Percentiles rank a stretch among this genome's conserved stretches.
These are phyloP conservation scores for Tinospora cordifolia DNA, from an alignment of 164 flowering plant genomes.

Conservation along the genomic window DNA sequence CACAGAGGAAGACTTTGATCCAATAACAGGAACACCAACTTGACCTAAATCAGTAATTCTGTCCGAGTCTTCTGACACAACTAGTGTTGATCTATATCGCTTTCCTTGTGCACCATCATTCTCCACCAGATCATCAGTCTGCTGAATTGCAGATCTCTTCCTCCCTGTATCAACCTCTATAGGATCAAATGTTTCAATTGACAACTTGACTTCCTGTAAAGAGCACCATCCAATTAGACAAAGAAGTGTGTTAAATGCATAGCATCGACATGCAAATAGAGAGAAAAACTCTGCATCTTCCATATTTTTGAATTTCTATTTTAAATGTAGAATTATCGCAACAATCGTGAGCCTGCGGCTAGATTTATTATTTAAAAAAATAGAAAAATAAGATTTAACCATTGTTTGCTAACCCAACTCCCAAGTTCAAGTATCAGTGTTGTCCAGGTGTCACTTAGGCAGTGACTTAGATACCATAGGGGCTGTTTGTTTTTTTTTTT, in stretches of 20 bases:
- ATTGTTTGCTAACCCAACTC: not conserved
- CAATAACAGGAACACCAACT: constrained; percentile 24
- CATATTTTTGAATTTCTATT: not conserved
- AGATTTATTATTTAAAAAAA: not conserved
- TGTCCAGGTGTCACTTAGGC: no score
- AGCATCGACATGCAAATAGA: not conserved
- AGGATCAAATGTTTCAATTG: constrained; percentile 24
- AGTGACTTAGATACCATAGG: no score
- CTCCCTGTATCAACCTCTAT: constrained; percentile 28
- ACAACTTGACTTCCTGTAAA: constrained; percentile 53
- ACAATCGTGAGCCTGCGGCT: not conserved
- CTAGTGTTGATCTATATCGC: constrained; percentile 41
- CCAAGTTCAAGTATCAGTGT: not conserved
- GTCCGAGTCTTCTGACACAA: constrained; percentile 30
- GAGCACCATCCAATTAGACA: constrained; percentile 4
- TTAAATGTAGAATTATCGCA: not conserved
- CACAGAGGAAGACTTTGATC: constrained; percentile 20
- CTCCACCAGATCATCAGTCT: constrained; percentile 25
- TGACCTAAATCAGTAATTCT: constrained; percentile 18
- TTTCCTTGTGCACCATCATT: constrained; percentile 46
- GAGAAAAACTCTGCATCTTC: not conserved
- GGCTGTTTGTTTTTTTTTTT: no score
- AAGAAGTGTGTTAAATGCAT: not conserved
- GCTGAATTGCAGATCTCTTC: constrained; percentile 50
- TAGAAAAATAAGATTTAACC: not conserved